Evolutionary conservation across 2,329 filamentous ascomycete species (phyloP).

Genomic region (Teratosphaeria pseudoeucalypti): DNA sequence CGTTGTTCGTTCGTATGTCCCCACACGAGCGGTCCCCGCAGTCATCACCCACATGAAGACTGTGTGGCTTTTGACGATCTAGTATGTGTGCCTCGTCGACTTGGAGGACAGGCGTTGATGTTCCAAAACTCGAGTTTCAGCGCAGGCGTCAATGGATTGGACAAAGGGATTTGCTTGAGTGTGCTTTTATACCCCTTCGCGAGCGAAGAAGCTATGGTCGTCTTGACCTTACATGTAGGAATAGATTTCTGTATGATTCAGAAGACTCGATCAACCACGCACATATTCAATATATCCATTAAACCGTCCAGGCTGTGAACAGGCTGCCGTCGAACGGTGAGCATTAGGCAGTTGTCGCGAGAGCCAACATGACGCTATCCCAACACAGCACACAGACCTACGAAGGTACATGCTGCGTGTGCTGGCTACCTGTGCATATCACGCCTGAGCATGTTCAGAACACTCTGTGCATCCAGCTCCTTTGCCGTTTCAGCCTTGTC

Average conservation of each 20-base stretch:
- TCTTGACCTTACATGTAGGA: background rate
- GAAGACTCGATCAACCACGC: background rate
- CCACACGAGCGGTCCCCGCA: background rate
- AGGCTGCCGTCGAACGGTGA: background rate
- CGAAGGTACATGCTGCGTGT: background rate
- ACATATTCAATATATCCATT: background rate
- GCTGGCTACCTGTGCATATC: conserved; percentile 21
- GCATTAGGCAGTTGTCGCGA: background rate
- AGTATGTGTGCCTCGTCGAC: background rate
- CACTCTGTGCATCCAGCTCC: conserved; percentile 27
- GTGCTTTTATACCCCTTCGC: background rate
- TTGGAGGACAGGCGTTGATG: background rate
- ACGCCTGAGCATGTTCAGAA: conserved; percentile 35
- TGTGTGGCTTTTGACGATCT: background rate
- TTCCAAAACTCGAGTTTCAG: background rate
- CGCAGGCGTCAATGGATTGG: background rate
- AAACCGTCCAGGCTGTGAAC: background rate
- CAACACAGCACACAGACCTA: background rate
- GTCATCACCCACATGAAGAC: background rate
- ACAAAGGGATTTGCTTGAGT: background rate
- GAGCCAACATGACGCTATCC: background rate
- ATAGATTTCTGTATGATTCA: background rate
- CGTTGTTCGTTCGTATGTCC: background rate
- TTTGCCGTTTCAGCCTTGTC: background rate
- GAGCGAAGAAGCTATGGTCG: background rate